These are phyloP conservation scores for Neonothopanus nambi DNA, from an alignment of 1,284 basidiomycete species.

Conservation along the genomic window DNA sequence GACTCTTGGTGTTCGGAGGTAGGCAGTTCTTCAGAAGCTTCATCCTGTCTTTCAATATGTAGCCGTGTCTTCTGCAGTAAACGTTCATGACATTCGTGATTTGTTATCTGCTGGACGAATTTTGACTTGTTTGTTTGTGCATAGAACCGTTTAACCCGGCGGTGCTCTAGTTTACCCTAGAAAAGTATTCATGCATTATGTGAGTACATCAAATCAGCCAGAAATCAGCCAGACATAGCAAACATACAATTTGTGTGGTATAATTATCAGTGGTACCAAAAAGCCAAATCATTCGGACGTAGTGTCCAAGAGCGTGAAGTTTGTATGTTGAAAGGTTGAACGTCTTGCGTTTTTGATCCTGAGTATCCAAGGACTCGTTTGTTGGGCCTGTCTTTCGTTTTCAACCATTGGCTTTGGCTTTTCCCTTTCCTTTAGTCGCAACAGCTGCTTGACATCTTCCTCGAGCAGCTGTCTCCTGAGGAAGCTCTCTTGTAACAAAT, in stretches of 20 bases:
- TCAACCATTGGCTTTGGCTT: background rate
- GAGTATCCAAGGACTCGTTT: conserved; percentile 14
- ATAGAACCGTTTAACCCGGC: conserved; percentile 30
- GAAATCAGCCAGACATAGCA: no score
- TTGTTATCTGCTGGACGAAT: no score
- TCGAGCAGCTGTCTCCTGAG: conserved; percentile 26
- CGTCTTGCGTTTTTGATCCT: conserved; percentile 26
- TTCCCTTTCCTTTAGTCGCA: no score
- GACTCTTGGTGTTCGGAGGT: no score
- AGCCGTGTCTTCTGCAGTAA: no score
- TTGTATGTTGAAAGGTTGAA: conserved; percentile 34
- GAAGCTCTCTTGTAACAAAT: conserved; percentile 29
- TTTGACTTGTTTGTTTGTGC: conserved; percentile 28
- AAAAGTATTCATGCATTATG: conserved; percentile 11
- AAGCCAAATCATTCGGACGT: conserved; percentile 26
- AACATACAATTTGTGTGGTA: conserved; percentile 30
- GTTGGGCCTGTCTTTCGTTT: conserved; percentile 30
- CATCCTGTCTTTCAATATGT: no score
- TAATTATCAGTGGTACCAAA: conserved; percentile 34
- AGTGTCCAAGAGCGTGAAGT: conserved; percentile 37
- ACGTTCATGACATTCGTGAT: no score
- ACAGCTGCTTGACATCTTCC: conserved; percentile 19
- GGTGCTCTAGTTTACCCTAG: conserved; percentile 35
- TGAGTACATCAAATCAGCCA: conserved; percentile 25
- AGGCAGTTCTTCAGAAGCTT: no score